Percentiles rank a stretch among this genome's conserved stretches.
phyloP scores from a whole-genome alignment of 2,329 filamentous ascomycete genomes.

The Trematosphaeria pertusa region DNA sequence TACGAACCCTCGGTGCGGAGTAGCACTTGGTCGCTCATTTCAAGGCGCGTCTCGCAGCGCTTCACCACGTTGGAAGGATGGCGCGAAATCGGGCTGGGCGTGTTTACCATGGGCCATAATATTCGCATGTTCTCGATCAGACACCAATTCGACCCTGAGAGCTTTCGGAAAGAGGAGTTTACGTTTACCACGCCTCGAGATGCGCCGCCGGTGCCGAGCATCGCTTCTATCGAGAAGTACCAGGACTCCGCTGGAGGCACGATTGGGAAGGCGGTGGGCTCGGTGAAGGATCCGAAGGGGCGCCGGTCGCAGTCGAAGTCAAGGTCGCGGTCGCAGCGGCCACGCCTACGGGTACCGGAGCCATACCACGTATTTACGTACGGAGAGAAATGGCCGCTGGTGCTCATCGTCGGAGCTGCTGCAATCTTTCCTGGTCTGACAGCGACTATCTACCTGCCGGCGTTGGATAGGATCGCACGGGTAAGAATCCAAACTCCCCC shows the following conservation, averaged over 20 bases:
- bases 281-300: background rate
- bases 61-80: constrained; percentile 30
- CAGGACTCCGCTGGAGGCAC: too few relatives aligned
- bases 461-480: constrained; percentile 38
- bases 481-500: constrained; percentile 9
- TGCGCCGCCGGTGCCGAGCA: constrained; percentile 2
- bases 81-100: constrained; percentile 22
- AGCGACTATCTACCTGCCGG: constrained; percentile 56
- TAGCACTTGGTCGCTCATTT: constrained; percentile 9
- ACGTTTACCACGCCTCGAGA: background rate
- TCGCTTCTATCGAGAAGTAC: too few relatives aligned
- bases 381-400: constrained; percentile 17
- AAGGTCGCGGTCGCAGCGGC: background rate
- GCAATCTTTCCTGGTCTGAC: constrained; percentile 54
- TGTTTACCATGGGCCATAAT: constrained; percentile 23
- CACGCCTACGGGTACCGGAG: constrained; percentile 1
- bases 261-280: constrained; percentile 13
- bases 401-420: constrained; percentile 40
- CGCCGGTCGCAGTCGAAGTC: background rate
- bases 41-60: constrained; percentile 12
- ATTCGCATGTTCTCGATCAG: constrained; percentile 21
- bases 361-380: constrained; percentile 19
- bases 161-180: constrained; percentile 10
- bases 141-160: constrained; percentile 24
- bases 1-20: constrained; percentile 17